Evolutionary conservation across 495 filamentous ascomycete genomes (phyloP), one percentile per base, ranked within the genome.

Genomic region (Xylaria scruposa): DNA sequence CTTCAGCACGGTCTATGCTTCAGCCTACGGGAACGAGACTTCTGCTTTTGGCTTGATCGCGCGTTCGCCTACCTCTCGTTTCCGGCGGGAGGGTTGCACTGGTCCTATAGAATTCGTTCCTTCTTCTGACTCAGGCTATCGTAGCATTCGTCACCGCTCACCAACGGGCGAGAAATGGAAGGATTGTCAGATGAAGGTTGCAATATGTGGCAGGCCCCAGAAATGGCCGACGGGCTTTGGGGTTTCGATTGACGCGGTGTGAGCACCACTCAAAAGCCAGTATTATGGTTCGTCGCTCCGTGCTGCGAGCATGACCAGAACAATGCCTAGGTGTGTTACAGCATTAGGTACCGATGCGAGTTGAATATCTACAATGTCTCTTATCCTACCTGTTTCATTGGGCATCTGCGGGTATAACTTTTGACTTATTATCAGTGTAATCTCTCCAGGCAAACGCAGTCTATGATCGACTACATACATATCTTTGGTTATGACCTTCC

Each of bases 121-220:
- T 17, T 54, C n/a, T 29, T 67, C 65, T 67, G 65, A 67, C 65
- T 67, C 49, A 56, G 65, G 65, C 65, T 42, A 4, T 33, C 65
- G 65, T 67, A 42, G 65, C 24, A 67, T 67, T 67, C 36, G 49
- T 67, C 33, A 54, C 64, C 47, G 21, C 33, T 17, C 26, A 15
- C 42, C 29, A 53, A 46, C 4, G 46, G 46, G 31, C 42, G 46
- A 65, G 42, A 65, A 26, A 49, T 47, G 40, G 40, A 29, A 56
- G 63, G 65, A 67, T 36, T 54, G 65, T 67, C 49, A 67, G 65
- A 67, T 56, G 36, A 21, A 67, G 65, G 65, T 67, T 51, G 65
- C 65, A 67, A 44, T 56, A n/a, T 56, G 49, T 44, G 15, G 33
- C 19, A 66, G 46, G 29, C 31, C 63, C 63, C 47, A 49, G 65